These are phyloP conservation scores for Kwoniella sp. DNA, from an alignment of 768 basidiomycete species.

Conservation along the genomic window DNA sequence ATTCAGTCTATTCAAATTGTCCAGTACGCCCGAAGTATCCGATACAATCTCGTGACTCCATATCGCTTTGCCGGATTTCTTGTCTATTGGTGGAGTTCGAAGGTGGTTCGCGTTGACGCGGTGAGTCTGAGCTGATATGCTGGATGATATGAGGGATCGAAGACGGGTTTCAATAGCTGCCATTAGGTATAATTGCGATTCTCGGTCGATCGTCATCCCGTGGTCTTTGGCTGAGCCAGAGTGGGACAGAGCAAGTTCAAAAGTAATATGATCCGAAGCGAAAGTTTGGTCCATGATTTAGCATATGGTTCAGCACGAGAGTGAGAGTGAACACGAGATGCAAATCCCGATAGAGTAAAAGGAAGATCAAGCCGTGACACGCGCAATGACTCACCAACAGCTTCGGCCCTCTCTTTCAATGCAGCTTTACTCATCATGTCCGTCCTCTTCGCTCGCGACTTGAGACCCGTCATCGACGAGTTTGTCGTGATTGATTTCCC, in stretches of 20 bases:
- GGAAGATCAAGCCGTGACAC: no score
- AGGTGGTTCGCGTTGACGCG: constrained; percentile 36
- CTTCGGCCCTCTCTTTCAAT: constrained; percentile 10
- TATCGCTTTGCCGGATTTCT: constrained; percentile 23
- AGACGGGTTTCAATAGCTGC: constrained; percentile 44
- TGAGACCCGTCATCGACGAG: constrained; percentile 17
- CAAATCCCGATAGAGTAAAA: no score
- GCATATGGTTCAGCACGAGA: no score
- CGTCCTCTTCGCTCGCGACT: constrained; percentile 30
- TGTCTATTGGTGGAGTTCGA: constrained; percentile 19
- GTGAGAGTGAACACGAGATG: no score
- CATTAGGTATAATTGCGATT: constrained; percentile 35
- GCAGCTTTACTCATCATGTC: constrained; percentile 34
- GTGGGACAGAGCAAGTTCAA: no score
- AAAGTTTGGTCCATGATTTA: no score
- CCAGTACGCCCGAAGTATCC: constrained; percentile 31
- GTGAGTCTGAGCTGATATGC: constrained; percentile 40
- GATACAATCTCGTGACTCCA: constrained; percentile 33
- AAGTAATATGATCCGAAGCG: no score
- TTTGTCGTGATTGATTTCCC: constrained; percentile 17
- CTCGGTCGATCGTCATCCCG: constrained; percentile 32
- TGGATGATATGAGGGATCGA: constrained; percentile 23
- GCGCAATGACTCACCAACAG: constrained; percentile 31
- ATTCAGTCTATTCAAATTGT: constrained; percentile 28
- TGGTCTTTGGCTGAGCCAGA: constrained; percentile 29